phyloP scores from a whole-genome alignment of 306 rosid species.

The Corylus avellana region DNA sequence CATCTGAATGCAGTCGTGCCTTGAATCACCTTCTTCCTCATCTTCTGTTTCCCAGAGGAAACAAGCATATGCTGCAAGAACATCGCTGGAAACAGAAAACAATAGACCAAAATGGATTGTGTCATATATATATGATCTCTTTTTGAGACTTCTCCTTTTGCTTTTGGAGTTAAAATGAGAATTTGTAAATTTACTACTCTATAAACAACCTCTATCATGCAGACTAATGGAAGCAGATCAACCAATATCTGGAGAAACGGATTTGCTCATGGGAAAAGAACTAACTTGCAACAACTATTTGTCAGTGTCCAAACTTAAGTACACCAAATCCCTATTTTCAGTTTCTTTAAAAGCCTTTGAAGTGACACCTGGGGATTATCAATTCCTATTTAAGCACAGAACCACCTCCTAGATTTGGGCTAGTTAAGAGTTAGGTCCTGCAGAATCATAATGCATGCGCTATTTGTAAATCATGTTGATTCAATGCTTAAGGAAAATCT shows the following conservation, averaged over 20 bases:
- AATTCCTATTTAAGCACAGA: background rate
- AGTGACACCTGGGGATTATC: background rate
- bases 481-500: background rate
- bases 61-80: constrained; percentile 75
- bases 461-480: background rate
- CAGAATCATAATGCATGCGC: background rate
- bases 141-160: background rate
- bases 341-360: background rate
- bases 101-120: background rate
- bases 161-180: background rate
- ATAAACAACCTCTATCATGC: background rate
- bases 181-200: background rate
- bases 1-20: constrained; percentile 19
- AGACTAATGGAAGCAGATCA: background rate
- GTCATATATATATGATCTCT: background rate
- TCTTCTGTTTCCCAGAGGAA: constrained; percentile 85
- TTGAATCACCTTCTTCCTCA: constrained; percentile 38
- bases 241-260: background rate
- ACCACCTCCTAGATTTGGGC: background rate
- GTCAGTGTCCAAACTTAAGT: background rate
- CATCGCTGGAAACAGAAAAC: constrained; percentile 54
- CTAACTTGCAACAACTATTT: background rate
- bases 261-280: background rate
- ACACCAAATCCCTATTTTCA: background rate
- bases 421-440: background rate